Evolutionary conservation across 768 basidiomycete species (phyloP), one percentile per base, ranked within the genome.

Genomic region (Mycena pura): DNA sequence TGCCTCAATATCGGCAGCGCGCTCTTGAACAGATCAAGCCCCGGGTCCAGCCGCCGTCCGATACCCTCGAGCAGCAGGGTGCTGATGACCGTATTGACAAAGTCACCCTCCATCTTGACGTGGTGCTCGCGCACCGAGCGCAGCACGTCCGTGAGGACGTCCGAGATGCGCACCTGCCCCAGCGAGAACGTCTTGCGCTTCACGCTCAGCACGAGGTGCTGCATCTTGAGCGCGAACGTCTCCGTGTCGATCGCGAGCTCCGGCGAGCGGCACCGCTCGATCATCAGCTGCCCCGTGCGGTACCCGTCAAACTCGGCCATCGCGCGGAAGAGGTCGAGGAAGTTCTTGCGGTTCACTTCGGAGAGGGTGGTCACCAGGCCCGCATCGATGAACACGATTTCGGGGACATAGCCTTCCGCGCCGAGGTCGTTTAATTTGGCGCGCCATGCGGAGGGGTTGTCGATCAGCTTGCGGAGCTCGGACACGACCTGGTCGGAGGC

Each of bases 71-170:
- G 78, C 38, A 99, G 74, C 53, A 99, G 76, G 56, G 98, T 94
- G 10, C 92, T 93, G 60, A 99, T 91, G 60, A 99, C 95, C 0
- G 97, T 99, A 75, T 99, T 99, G 71, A 99, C 89, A 72, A 99
- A 99, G 74, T 99, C 97, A 14, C 90, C 95, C 77, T 99, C 96
- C 89, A 99, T 92, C 80, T 94, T 98, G 64, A 99, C 97, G 71
- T 97, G 96, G 74, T 98, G 96, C 65, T 85, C 82, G 58, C 95
- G 81, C 4, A 99, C 96, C 31, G 89, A 86, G 68, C 79, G 88
- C 47, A 99, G 78, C 8, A 99, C 97, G 63, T 96, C 92, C 4
- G 86, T 91, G 28, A 99, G 78, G 62, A 99, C 86, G 73, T 99
- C 96, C 27, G 92, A 90, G 55, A 99, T 97, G 74, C 92, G 94